These are phyloP conservation scores for Fraxinus latifolia DNA, from an alignment of 305 asterid species.

Conservation along the genomic window DNA sequence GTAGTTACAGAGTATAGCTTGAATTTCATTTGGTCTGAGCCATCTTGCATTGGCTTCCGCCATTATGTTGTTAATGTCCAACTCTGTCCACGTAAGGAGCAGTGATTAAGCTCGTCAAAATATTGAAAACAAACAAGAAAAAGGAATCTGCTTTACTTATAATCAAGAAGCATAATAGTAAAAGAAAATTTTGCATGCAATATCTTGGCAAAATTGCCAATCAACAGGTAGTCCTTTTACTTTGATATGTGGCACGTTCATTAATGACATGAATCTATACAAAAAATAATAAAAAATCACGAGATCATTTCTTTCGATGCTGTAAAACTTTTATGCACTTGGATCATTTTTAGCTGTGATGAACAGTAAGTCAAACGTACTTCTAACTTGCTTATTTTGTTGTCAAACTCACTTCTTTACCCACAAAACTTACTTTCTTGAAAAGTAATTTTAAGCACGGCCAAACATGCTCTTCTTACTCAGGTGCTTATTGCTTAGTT, in stretches of 20 bases:
- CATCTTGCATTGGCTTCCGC: constrained; percentile 87
- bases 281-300: not conserved
- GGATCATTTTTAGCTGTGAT: not conserved
- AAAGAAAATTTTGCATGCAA: not conserved
- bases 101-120: constrained; percentile 1
- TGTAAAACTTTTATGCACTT: not conserved
- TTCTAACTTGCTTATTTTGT: not conserved
- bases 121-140: constrained; percentile 9
- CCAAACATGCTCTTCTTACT: not conserved
- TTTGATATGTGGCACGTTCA: not conserved
- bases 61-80: constrained; percentile 61
- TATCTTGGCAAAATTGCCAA: not conserved
- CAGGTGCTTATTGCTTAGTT: not conserved
- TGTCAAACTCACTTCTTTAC: not conserved
- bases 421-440: not conserved
- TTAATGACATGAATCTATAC: not conserved
- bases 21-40: constrained; percentile 96
- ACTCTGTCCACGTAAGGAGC: constrained; percentile 46
- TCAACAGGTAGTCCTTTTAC: not conserved
- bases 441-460: not conserved
- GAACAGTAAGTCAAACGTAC: not conserved
- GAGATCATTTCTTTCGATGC: not conserved
- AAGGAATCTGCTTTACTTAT: not conserved
- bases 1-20: constrained; percentile 82
- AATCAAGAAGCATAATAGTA: constrained; percentile 6